phyloP scores from a whole-genome alignment of 306 rosid species.

The Trichosanthes cucumerina region DNA sequence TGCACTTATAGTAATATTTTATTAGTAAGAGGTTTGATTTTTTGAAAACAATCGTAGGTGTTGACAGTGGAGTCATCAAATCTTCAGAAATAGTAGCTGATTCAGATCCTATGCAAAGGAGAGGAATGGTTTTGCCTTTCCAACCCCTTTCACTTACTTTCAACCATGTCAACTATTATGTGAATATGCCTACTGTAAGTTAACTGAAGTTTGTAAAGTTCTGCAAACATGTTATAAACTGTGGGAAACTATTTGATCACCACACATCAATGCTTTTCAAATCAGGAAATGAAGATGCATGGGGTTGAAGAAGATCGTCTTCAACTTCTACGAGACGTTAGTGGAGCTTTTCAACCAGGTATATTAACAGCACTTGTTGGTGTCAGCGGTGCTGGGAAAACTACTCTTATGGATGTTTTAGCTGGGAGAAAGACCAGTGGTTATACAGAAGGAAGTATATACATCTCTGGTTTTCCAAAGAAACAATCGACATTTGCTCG shows the following conservation, averaged over 20 bases:
- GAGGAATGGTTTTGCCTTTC: constrained; percentile 59
- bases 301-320: constrained; percentile 36
- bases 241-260: not conserved
- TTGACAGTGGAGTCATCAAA: not conserved
- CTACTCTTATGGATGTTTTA: constrained; percentile 57
- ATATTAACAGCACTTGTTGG: constrained; percentile 55
- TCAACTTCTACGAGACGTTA: constrained; percentile 47
- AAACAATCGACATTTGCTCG: constrained; percentile 54
- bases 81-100: not conserved
- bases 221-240: not conserved
- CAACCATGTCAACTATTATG: constrained; percentile 54
- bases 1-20: not conserved
- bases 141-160: constrained; percentile 56
- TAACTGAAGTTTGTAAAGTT: not conserved
- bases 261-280: not conserved
- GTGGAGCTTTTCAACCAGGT: constrained; percentile 50
- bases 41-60: not conserved
- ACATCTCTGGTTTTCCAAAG: constrained; percentile 47
- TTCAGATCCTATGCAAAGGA: constrained; percentile 1
- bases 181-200: constrained; percentile 68
- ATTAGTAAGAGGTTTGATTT: not conserved
- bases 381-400: constrained; percentile 63
- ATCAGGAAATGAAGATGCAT: constrained; percentile 52
- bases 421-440: constrained; percentile 60
- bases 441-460: constrained; percentile 39